Conservation (phyloP, 179 eudicot species). For the Corrigiola litoralis region DNA sequence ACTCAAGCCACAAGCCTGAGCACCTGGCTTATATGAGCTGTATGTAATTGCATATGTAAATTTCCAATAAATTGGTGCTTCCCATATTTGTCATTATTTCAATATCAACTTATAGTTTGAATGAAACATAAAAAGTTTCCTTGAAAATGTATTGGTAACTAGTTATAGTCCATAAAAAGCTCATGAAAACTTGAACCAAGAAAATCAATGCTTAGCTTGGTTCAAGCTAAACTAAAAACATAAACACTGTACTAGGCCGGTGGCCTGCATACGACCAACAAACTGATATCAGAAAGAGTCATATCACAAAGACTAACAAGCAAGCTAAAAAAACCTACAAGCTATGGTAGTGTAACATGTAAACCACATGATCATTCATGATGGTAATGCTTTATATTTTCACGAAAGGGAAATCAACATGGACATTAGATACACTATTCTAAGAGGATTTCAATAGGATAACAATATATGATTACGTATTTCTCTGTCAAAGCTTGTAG, state of each 20-base stretch:
- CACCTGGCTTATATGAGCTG: too few species aligned
- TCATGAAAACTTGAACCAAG: not conserved
- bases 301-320: too few species aligned
- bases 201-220: not conserved
- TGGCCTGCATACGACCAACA: not conserved
- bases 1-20: too few species aligned
- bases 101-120: too few species aligned
- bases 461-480: conserved; percentile 48
- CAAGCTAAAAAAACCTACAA: too few species aligned
- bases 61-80: too few species aligned
- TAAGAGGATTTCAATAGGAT: not conserved
- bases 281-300: not conserved
- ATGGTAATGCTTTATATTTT: not conserved
- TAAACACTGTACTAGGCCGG: not conserved
- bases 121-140: too few species aligned
- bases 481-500: conserved; percentile 72
- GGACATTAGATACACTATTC: not conserved
- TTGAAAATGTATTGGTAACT: too few species aligned
- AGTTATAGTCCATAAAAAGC: not conserved
- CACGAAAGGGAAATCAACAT: not conserved
- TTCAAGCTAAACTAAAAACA: not conserved
- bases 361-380: not conserved
- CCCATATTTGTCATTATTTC: too few species aligned
- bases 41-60: too few species aligned
- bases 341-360: too few species aligned